These are phyloP conservation scores for Saturnispora saitoi DNA, from an alignment of 805 yeast genomes.

Conservation along the genomic window DNA sequence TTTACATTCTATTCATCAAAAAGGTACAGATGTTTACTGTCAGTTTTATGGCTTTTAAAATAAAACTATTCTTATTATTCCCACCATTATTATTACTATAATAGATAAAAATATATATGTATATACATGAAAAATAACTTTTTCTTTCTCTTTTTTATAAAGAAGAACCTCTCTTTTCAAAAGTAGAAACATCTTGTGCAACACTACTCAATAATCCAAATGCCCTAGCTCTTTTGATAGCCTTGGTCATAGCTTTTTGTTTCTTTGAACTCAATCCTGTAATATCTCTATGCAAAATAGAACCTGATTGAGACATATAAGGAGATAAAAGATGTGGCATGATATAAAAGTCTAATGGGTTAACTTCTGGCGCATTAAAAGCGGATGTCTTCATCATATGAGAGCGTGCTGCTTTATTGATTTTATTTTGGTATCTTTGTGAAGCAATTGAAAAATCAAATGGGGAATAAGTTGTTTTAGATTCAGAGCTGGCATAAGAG, in stretches of 20 bases:
- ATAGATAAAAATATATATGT: not conserved
- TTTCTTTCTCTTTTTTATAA: constrained; percentile 15
- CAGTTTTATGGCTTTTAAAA: constrained; percentile 3
- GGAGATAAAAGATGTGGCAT: constrained; percentile 62
- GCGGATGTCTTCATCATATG: constrained; percentile 24
- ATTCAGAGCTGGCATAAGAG: constrained; percentile 5
- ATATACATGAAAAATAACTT: constrained; percentile 5
- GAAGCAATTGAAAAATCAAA: constrained; percentile 66
- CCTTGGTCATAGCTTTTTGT: constrained; percentile 65
- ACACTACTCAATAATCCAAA: constrained; percentile 72
- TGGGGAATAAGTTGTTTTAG: constrained; percentile 59
- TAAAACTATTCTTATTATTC: too few relatives aligned
- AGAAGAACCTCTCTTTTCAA: constrained; percentile 25
- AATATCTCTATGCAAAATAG: constrained; percentile 61
- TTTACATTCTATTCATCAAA: constrained; percentile 62
- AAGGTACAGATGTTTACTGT: constrained; percentile 70
- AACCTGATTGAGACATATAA: constrained; percentile 65
- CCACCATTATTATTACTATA: too few relatives aligned
- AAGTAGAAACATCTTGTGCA: constrained; percentile 48
- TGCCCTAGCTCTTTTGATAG: constrained; percentile 71
- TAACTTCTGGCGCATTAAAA: constrained; percentile 36
- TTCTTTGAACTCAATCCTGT: constrained; percentile 60
- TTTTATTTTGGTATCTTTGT: constrained; percentile 40
- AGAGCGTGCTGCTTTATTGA: constrained; percentile 10
- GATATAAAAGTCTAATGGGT: constrained; percentile 64